Base-by-base conservation (phyloP, 1,284 basidiomycete genomes). In the Microstroma glucosiphilum region DNA sequence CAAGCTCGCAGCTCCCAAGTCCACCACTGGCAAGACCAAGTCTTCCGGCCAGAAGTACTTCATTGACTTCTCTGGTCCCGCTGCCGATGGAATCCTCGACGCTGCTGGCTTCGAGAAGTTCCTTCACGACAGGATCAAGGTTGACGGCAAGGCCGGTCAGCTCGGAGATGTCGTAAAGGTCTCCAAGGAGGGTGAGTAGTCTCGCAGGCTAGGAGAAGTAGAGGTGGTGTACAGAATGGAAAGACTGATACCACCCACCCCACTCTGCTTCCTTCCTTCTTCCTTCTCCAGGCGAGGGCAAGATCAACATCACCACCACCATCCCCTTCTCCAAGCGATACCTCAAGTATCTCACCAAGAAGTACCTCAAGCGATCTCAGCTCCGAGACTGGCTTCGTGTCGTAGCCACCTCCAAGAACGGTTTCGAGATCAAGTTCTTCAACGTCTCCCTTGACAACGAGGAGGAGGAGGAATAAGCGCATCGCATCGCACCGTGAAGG, bases 31-130 rank as follows among this genome's bases (percentile, higher is more conserved):
- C 69, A 69, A 69, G 76, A 76, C 87, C 77, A 83, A 85, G 82
- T 92, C 91, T 83, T 80, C 85, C 73, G 71, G 76, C 60, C 89
- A 92, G 85, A 94, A 91, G 83, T 96, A 92, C 83, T 84, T 88
- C 81, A 86, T 96, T 81, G 92, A 96, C 86, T 94, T 90, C 85
- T 90, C 90, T 59, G 90, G 89, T 78, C 93, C 93, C 67, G 92
- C 90, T 61, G 83, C 85, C 69, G 91, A 94, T 81, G 87, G 87
- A 77, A 89, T 94, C 80, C 92, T 96, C 78, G 92, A 94, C 78
- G 88, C 88, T 68, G 89, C 89, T 65, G 88, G 88, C 74, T 93
- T 91, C 82, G 90, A 91, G 82, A 91, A 91, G 82, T 96, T 88
- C 85, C 85, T 96, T 63, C 91, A 93, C 80, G 91, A 94, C 83